A percentile compares a stretch with the other conserved stretches of the same genome.
These are phyloP conservation scores for Suillus occidentalis DNA, from an alignment of 768 basidiomycete genomes.

Conservation along the genomic window DNA sequence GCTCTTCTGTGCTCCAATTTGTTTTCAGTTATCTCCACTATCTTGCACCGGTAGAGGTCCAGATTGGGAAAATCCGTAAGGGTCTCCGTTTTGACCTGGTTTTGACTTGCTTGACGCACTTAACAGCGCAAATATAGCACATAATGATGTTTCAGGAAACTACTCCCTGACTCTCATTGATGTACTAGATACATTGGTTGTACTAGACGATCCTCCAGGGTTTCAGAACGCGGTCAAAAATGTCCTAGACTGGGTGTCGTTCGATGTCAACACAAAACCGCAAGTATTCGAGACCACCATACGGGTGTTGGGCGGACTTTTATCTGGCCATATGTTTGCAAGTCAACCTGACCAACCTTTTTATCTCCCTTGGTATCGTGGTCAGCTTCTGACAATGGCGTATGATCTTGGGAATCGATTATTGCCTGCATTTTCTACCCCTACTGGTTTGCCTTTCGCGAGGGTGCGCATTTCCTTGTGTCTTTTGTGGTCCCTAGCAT, in stretches of 20 bases:
- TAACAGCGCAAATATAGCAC: slow-evolving; percentile 63
- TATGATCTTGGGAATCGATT: slow-evolving; percentile 84
- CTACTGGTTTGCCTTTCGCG: slow-evolving; percentile 90
- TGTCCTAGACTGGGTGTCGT: slow-evolving; percentile 80
- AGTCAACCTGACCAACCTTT: slow-evolving; percentile 64
- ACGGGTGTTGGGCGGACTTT: slow-evolving; percentile 85
- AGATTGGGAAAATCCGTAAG: slow-evolving; percentile 81
- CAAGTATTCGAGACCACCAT: slow-evolving; percentile 99
- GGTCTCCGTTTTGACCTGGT: slow-evolving; percentile 7
- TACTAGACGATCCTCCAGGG: slow-evolving; percentile 74
- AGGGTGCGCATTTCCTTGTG: slow-evolving; percentile 48
- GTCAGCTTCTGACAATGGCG: slow-evolving; percentile 78
- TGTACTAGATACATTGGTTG: slow-evolving; percentile 85
- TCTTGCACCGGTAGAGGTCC: slow-evolving; percentile 88
- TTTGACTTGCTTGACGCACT: slow-evolving; percentile 14
- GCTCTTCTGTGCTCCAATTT: background rate
- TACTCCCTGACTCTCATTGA: slow-evolving; percentile 85
- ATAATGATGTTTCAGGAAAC: slow-evolving; percentile 94
- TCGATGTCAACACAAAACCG: slow-evolving; percentile 93
- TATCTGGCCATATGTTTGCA: slow-evolving; percentile 86
- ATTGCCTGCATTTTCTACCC: slow-evolving; percentile 88
- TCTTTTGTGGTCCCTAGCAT: background rate
- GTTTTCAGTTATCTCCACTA: slow-evolving; percentile 74
- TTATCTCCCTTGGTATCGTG: slow-evolving; percentile 80
- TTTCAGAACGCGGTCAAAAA: slow-evolving; percentile 86